Evolutionary conservation across 371 early-diverging fungal genomes (phyloP), one percentile per base, ranked within the genome.

Genomic region (Mucor mucedo): DNA sequence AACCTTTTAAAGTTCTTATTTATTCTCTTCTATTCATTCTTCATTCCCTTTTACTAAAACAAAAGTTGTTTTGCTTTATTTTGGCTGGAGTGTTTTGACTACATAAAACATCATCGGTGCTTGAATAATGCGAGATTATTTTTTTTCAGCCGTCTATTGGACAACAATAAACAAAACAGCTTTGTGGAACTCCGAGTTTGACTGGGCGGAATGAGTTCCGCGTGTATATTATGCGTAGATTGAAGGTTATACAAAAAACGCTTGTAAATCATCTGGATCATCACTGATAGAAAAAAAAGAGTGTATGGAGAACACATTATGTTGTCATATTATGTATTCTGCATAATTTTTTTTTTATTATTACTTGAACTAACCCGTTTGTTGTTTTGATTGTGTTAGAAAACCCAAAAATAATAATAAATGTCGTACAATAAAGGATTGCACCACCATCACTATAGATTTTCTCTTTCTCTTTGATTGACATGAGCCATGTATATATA

Each of bases 161-260:
- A 47, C 47, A 47, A 47, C 47, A 47, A 47, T 47, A 16, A 47
- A 44, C 16, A 44, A 35, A 35, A 35, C 14, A 5, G 8, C 1
- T n/a, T 47, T 47, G 47, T 47, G 47, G 21, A 47, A 47, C 47
- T 27, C 27, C 47, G 47, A 47, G 47, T 47, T 21, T 47, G 47
- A 47, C 47, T 47, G 4, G 27, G 27, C 47, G 47, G 47, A 21
- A 47, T 47, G 47, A 21, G 47, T 47, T 47, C 47, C 47, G 47
- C 47, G 27, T 47, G 21, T 21, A 21, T 21, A 21, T 21, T 21
- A 21, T 21, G 21, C 21, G 21, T 47, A 47, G 7, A 47, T 47
- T 21, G 21, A 21, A 21, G 16, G 47, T 47, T 47, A 16, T 47
- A 47, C 47, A 45, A n/a, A 21, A 21, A 7, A 8, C 5, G 3